Percentiles rank a stretch among this genome's conserved stretches.
These are phyloP conservation scores for Picea mariana DNA, from an alignment of 83 land plant genomes.

Conservation along the genomic window DNA sequence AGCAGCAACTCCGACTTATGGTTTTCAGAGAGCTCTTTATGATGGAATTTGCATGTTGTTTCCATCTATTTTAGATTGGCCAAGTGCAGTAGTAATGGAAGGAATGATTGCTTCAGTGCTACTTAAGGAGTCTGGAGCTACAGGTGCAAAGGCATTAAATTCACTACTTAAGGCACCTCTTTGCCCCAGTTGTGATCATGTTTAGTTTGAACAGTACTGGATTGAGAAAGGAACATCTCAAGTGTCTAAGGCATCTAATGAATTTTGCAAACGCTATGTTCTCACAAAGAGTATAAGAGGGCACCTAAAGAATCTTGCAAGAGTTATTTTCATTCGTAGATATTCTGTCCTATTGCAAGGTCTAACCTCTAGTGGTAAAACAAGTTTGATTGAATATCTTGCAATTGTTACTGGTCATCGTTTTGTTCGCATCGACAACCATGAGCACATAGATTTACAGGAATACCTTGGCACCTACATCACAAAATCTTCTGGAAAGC, in stretches of 20 bases:
- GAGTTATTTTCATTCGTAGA: conserved; percentile 76
- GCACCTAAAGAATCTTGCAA: conserved; percentile 78
- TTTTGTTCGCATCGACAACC: conserved; percentile 97
- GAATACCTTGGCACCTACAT: conserved; percentile 93
- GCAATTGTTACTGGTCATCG: conserved; percentile 81
- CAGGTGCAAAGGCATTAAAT: conserved; percentile 24
- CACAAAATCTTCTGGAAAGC: conserved; percentile 76
- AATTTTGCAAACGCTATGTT: conserved; percentile 50
- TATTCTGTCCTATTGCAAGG: conserved; percentile 96
- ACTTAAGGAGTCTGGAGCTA: conserved; percentile 38
- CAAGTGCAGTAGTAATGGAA: conserved; percentile 79
- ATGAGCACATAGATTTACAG: conserved; percentile 97
- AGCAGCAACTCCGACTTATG: too few species aligned
- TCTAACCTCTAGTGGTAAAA: conserved; percentile 98
- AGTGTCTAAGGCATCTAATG: conserved; percentile 26
- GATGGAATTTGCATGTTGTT: conserved; percentile 97
- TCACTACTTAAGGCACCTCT: conserved; percentile 29
- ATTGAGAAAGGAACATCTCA: conserved; percentile 26
- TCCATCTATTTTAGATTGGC: conserved; percentile 64
- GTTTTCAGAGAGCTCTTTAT: conserved; percentile 74
- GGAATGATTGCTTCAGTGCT: conserved; percentile 43
- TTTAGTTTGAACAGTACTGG: too few species aligned
- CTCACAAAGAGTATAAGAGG: conserved; percentile 68
- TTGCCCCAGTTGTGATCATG: conserved; percentile 38
- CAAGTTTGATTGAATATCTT: conserved; percentile 89